Conservation (phyloP, 352 stramenopile genomes). For the Aphanomyces invadans region DNA sequence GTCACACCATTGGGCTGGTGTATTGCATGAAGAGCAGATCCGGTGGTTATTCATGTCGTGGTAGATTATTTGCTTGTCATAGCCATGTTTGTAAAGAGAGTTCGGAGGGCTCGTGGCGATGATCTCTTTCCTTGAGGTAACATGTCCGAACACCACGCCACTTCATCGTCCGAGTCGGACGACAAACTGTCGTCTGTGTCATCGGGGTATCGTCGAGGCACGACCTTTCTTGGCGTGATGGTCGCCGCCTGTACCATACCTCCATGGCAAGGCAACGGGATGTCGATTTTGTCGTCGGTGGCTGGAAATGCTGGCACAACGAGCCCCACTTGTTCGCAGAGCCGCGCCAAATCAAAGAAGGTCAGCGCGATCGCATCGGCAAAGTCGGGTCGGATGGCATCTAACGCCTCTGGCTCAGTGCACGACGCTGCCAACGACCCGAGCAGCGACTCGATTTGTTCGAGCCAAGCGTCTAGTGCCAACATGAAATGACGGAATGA, state of each 20-base stretch:
- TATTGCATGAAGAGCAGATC: too few species aligned
- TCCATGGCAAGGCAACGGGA: too few species aligned
- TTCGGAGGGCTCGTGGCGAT: neutral
- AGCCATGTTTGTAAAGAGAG: neutral
- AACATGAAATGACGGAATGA: neutral
- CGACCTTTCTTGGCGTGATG: too few species aligned
- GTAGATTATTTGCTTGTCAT: neutral
- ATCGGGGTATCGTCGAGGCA: neutral
- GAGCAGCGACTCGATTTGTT: neutral
- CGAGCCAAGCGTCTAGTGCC: neutral
- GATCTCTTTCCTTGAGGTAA: neutral
- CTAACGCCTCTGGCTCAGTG: neutral
- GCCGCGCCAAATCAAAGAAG: constrained; percentile 5
- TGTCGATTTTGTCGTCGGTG: neutral
- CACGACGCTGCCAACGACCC: neutral
- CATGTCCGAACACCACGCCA: neutral
- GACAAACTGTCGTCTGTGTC: neutral
- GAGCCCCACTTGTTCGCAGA: constrained; percentile 9
- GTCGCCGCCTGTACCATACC: too few species aligned
- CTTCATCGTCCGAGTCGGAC: neutral
- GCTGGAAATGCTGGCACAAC: neutral
- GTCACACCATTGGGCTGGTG: too few species aligned
- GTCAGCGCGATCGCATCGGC: neutral
- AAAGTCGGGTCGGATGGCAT: neutral
- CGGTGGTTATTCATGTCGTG: neutral